phyloP scores from a whole-genome alignment of 306 rosid genomes.

The Leucaena leucocephala region DNA sequence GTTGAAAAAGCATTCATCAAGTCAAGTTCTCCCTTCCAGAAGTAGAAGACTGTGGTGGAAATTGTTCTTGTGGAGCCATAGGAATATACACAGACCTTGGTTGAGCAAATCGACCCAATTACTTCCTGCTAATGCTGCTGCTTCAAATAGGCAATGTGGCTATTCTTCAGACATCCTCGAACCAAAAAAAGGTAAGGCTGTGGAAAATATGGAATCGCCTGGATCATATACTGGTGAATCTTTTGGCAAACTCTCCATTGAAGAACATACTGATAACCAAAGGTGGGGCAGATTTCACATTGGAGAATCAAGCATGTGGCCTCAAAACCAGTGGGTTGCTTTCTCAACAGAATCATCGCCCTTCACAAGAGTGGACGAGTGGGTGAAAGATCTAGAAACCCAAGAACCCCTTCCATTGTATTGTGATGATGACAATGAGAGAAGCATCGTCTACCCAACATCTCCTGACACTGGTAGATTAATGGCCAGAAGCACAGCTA shows the following conservation, averaged over 20 bases:
- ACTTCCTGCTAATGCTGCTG: slow-evolving; percentile 28
- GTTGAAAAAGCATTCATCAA: slow-evolving; percentile 75
- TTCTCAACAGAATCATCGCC: slow-evolving; percentile 72
- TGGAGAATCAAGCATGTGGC: slow-evolving; percentile 62
- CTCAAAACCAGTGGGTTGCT: slow-evolving; percentile 88
- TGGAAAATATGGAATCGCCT: slow-evolving; percentile 52
- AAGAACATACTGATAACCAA: slow-evolving; percentile 39
- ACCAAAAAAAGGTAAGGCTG: slow-evolving; percentile 50
- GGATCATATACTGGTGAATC: slow-evolving; percentile 47
- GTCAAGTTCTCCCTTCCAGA: slow-evolving; percentile 84
- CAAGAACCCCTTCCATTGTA: slow-evolving; percentile 36
- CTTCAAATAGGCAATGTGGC: slow-evolving; percentile 60
- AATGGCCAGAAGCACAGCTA: slow-evolving; percentile 45
- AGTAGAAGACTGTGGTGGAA: slow-evolving; percentile 85
- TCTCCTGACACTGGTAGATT: slow-evolving; percentile 50
- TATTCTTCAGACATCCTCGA: slow-evolving; percentile 74
- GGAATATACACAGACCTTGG: slow-evolving; percentile 56
- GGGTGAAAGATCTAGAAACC: slow-evolving; percentile 72
- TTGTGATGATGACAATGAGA: slow-evolving; percentile 39
- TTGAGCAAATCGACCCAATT: slow-evolving; percentile 35
- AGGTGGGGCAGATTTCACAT: slow-evolving; percentile 45
- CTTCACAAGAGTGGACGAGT: slow-evolving; percentile 74
- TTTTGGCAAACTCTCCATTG: slow-evolving; percentile 25
- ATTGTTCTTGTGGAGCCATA: slow-evolving; percentile 86
- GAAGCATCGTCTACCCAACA: slow-evolving; percentile 52